phyloP scores from a whole-genome alignment of 2,329 filamentous ascomycete genomes.

The Aphanoascus verrucosus region DNA sequence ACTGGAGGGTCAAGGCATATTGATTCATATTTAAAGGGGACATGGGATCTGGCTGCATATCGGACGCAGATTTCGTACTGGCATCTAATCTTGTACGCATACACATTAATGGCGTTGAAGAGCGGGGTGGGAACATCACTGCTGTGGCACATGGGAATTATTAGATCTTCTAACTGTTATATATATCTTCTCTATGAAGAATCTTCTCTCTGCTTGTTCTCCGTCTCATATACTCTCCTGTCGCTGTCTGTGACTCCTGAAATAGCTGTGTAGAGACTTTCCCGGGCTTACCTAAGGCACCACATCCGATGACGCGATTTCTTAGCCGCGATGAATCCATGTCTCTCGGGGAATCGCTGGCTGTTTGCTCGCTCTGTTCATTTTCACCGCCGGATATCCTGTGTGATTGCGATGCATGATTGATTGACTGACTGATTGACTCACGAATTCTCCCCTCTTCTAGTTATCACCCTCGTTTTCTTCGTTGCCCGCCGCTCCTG shows the following conservation, averaged over 20 bases:
- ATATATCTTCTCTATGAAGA: no score
- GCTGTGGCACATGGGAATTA: background rate
- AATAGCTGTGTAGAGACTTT: background rate
- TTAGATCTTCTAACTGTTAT: background rate
- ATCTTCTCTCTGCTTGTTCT: background rate
- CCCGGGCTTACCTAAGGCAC: slow-evolving; percentile 27
- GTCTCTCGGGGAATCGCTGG: slow-evolving; percentile 1
- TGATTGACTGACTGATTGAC: background rate
- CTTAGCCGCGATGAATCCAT: background rate
- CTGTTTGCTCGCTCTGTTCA: background rate
- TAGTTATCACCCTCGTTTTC: background rate
- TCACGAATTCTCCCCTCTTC: background rate
- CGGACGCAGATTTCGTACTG: background rate
- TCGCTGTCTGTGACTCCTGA: background rate
- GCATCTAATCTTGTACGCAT: background rate
- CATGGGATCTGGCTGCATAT: background rate
- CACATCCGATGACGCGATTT: slow-evolving; percentile 23
- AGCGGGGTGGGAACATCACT: background rate
- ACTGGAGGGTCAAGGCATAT: background rate
- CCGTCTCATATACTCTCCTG: background rate
- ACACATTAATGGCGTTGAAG: background rate
- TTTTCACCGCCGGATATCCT: background rate
- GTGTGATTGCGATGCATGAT: background rate
- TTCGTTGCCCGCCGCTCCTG: background rate
- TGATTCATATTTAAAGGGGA: background rate